Conservation (phyloP, 305 asterid species). For the Rubia tinctorum region DNA sequence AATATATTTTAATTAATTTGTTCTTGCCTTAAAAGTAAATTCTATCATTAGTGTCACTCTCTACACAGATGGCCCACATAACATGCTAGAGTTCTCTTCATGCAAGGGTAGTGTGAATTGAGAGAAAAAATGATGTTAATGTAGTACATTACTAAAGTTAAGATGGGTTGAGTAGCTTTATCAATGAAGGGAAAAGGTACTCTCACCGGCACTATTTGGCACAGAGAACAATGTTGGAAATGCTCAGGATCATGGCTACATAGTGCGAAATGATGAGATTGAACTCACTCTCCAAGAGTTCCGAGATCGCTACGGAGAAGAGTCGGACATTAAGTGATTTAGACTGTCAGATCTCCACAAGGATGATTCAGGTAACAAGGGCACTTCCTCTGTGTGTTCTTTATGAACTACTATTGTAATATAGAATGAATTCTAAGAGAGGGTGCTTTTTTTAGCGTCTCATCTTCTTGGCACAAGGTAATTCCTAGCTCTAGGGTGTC, state of each 20-base stretch:
- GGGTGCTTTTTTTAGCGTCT: neutral
- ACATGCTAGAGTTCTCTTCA: no score
- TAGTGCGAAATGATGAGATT: constrained; percentile 63
- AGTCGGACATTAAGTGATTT: constrained; percentile 45
- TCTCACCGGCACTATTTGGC: constrained; percentile 76
- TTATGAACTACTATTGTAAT: no score
- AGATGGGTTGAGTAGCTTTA: constrained; percentile 44
- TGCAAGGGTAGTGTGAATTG: no score
- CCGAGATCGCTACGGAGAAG: constrained; percentile 48
- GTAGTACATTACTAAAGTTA: constrained; percentile 3
- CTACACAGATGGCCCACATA: no score
- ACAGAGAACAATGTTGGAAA: constrained; percentile 72
- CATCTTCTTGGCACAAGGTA: neutral
- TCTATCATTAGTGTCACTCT: no score
- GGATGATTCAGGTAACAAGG: constrained; percentile 41
- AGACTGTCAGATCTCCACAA: constrained; percentile 37
- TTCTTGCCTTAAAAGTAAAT: no score
- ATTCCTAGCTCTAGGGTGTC: no score
- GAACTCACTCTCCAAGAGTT: constrained; percentile 60
- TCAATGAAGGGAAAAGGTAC: constrained; percentile 59
- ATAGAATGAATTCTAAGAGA: neutral
- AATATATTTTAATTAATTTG: no score
- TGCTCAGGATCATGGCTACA: constrained; percentile 92
- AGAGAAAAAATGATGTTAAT: no score
- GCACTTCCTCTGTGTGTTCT: neutral